Evolutionary conservation across 768 basidiomycete species (phyloP).

Genomic region (Kwoniella dejecticola): DNA sequence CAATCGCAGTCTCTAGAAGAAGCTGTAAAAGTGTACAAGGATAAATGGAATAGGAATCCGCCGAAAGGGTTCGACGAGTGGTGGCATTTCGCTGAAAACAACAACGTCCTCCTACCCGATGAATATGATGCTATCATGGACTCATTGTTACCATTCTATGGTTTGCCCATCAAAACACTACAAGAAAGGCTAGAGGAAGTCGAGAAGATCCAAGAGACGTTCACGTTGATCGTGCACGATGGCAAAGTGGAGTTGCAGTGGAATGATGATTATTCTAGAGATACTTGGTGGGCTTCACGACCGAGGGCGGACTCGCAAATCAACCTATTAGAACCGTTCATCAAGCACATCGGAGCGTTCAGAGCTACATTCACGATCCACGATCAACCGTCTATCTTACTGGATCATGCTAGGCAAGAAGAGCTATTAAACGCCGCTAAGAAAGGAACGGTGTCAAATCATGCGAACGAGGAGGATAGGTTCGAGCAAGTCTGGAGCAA

Average conservation of each 20-base stretch:
- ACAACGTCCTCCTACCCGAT: conserved; percentile 53
- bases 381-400: conserved; percentile 55
- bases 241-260: conserved; percentile 56
- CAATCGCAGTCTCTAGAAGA: conserved; percentile 79
- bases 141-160: conserved; percentile 53
- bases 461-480: conserved; percentile 48
- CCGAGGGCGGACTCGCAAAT: conserved; percentile 56
- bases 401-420: conserved; percentile 47
- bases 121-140: conserved; percentile 56
- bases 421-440: conserved; percentile 51
- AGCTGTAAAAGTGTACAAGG: conserved; percentile 79
- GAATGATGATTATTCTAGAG: conserved; percentile 57
- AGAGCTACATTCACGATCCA: conserved; percentile 56
- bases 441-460: conserved; percentile 46
- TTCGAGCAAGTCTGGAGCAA: conserved; percentile 48
- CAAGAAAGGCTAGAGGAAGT: conserved; percentile 49
- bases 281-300: conserved; percentile 55
- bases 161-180: conserved; percentile 48
- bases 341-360: conserved; percentile 48
- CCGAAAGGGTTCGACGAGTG: conserved; percentile 89
- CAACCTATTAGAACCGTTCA: conserved; percentile 57
- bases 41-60: conserved; percentile 74
- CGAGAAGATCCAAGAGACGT: conserved; percentile 55
- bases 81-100: conserved; percentile 57
- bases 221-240: conserved; percentile 54